Evolutionary conservation across 306 rosid genomes (phyloP).

Genomic region (Aeschynomene evenia): DNA sequence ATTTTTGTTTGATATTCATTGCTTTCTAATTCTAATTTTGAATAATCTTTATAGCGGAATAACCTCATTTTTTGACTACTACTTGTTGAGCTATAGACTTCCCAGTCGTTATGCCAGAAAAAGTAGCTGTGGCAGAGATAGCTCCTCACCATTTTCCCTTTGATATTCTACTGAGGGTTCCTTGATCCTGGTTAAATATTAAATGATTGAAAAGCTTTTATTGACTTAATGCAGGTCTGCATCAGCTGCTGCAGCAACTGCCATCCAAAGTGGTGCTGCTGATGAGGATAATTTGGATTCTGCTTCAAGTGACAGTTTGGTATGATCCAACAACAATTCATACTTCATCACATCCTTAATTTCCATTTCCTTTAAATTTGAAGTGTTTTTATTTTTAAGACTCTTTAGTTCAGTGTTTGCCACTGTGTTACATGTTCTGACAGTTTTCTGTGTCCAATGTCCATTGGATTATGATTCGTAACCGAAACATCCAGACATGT

Average conservation of each 20-base stretch:
- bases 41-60: slow-evolving; percentile 4
- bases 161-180: slow-evolving; percentile 1
- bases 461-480: slow-evolving; percentile 12
- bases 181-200: background rate
- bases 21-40: slow-evolving; percentile 22
- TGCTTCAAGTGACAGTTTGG: slow-evolving; percentile 81
- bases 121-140: background rate
- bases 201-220: slow-evolving; percentile 12
- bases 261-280: slow-evolving; percentile 49
- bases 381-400: slow-evolving; percentile 1
- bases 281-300: slow-evolving; percentile 50
- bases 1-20: background rate
- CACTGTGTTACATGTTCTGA: slow-evolving; percentile 13
- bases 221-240: slow-evolving; percentile 61
- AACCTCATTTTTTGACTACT: background rate
- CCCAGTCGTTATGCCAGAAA: background rate
- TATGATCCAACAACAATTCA: slow-evolving; percentile 40
- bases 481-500: slow-evolving; percentile 6
- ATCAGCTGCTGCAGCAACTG: slow-evolving; percentile 67
- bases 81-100: slow-evolving; percentile 4
- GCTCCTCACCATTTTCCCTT: background rate
- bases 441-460: slow-evolving; percentile 23
- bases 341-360: slow-evolving; percentile 6
- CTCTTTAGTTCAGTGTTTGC: slow-evolving; percentile 18
- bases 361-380: slow-evolving; percentile 10